Evolutionary conservation across 768 basidiomycete species (phyloP), one percentile per base, ranked within the genome.

Genomic region (Lyophyllum semitale): DNA sequence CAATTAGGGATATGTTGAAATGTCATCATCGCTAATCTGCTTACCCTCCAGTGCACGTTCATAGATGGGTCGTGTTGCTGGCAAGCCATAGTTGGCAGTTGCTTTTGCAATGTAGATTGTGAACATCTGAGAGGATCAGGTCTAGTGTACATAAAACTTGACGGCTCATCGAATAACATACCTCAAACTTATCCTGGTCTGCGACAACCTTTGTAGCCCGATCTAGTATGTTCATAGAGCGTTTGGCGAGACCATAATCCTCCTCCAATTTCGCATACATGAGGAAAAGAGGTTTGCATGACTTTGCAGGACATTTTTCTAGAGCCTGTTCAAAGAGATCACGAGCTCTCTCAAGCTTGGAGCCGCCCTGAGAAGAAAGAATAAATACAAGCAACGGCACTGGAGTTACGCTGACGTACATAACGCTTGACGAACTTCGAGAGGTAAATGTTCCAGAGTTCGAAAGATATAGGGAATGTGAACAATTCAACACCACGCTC

Each of bases 361-460:
- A 81, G 4, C 97, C 97, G 29, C 91, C 94, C 93, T 95, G 51
- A 49, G 5, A 47, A 33, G 26, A 41, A 43, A 25, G 58, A 38
- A 48, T 55, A 20, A 42, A 42, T 22, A 30, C 8, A 9, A 8
- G 20, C n/a, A 8, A 5, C 0, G 12, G 29, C 22, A 23, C 9
- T 4, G 49, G 25, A 11, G 53, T 32, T 23, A 51, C 55, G 46
- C 29, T 0, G 6, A 80, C 90, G 68, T 63, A 95, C 93, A 73
- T 95, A 98, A 73, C 97, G 91, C 72, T 93, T 95, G 55, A 95
- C 84, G 69, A 99, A 99, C 72, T 98, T 98, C 41, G 93, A 88
- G 18, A 99, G 75, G 71, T 98, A 99, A 50, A 97, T 97, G 70
- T 99, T 98, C 96, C 97, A 98, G 59, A 99, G 87, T 73, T 99